These are phyloP conservation scores for Elongisporangium undulatum DNA, from an alignment of 352 stramenopile genomes.

Conservation along the genomic window DNA sequence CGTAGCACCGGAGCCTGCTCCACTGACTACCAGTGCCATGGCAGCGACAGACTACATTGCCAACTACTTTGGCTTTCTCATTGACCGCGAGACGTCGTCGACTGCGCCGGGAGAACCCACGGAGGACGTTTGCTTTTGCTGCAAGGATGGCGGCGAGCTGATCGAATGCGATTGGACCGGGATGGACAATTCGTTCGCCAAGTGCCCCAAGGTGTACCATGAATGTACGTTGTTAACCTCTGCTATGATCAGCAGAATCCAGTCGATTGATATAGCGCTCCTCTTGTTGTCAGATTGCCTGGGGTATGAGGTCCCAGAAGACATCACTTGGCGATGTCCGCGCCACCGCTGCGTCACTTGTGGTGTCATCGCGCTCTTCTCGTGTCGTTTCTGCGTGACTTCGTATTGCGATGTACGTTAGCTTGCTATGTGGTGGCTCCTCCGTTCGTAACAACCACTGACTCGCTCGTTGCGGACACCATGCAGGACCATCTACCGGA, in stretches of 20 bases:
- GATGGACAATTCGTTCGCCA: conserved; percentile 21
- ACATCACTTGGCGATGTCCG: conserved; percentile 58
- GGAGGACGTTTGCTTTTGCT: conserved; percentile 83
- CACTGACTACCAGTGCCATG: conserved; percentile 19
- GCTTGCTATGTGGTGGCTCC: neutral
- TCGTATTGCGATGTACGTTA: conserved; percentile 54
- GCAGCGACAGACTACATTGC: conserved; percentile 53
- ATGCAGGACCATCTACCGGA: conserved; percentile 43
- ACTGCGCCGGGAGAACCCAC: conserved; percentile 28
- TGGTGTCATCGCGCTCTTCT: conserved; percentile 45
- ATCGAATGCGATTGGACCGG: conserved; percentile 77
- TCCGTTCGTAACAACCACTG: neutral
- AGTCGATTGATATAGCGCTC: conserved; percentile 2
- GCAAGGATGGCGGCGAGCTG: conserved; percentile 75
- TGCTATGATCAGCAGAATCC: neutral
- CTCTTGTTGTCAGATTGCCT: conserved; percentile 42
- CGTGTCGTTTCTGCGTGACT: conserved; percentile 69
- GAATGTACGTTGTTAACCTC: conserved; percentile 28
- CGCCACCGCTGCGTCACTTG: conserved; percentile 66
- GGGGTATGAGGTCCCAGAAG: conserved; percentile 52
- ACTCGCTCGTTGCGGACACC: neutral
- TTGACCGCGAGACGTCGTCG: conserved; percentile 28
- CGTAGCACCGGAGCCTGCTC: conserved; percentile 1
- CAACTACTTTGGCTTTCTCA: conserved; percentile 68
- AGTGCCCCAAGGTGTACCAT: conserved; percentile 82